Base-by-base conservation (phyloP, 495 filamentous ascomycete genomes). In the Penicillium malachiteum region DNA sequence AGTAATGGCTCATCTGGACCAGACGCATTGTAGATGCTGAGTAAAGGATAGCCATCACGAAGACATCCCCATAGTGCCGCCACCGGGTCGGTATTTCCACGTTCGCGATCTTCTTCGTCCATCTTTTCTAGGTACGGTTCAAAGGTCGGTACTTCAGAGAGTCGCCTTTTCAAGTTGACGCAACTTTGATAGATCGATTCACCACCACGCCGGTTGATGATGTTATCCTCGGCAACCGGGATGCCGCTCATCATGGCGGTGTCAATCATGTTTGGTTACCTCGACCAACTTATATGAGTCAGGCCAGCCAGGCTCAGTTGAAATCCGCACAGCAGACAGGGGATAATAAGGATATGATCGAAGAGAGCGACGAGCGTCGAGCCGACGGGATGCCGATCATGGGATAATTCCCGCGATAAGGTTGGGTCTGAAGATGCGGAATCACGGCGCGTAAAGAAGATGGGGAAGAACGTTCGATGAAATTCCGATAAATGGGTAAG, bases 141-240 rank as follows among this genome's bases (percentile, higher is more conserved):
- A 67, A 97, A 97, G 18, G 80, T 85, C 3, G 92, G 92, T 17
- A 98, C 90, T 60, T 87, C 84, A 35, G 84, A 82, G 51, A 98
- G 77, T 53, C 95, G 82, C 69, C 84, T 83, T 70, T 87, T 87
- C 45, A 97, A 76, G 54, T 86, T 84, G 52, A 94, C 81, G 71
- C 95, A 97, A 69, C 92, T 96, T 71, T 97, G 94, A 65, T 95
- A 98, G 32, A 98, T 84, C 17, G 92, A 96, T 58, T 91, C 88
- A 66, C 94, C 92, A 70, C 92, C 95, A 55, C 83, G 86, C 66
- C 89, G 87, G 71, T 97, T 98, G 77, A 97, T 95, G 71, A 98
- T 95, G 68, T 92, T 96, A 70, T 89, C 81, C 63, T 87, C 87
- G 35, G 89, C 85, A 54, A 92, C 81, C 43, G 81, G 84, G 48